Percentiles rank a stretch among this genome's conserved stretches.
phyloP scores from a whole-genome alignment of 1,284 basidiomycete genomes.

The Vanrija sp. region DNA sequence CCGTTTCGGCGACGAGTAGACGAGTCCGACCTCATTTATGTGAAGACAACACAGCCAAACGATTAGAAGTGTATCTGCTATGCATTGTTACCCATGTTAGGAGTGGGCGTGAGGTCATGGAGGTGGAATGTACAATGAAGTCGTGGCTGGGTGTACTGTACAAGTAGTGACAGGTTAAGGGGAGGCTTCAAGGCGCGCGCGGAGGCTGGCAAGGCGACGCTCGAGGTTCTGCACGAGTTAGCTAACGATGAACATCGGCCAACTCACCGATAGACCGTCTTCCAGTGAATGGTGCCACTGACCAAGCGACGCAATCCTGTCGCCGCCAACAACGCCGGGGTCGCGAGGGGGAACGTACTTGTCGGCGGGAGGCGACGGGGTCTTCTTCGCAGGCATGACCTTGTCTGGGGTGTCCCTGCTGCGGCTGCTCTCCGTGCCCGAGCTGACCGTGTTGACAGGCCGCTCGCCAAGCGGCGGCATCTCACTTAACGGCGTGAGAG shows the following conservation, averaged over 20 bases:
- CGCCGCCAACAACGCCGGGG: background rate
- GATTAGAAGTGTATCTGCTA: constrained; percentile 1
- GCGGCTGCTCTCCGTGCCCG: too few species aligned
- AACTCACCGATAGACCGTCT: constrained; percentile 7
- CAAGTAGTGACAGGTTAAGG: background rate
- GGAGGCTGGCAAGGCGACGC: constrained; percentile 6
- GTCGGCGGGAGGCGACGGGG: too few species aligned
- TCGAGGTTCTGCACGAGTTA: constrained; percentile 5
- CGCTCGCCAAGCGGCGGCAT: too few species aligned
- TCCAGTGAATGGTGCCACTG: constrained; percentile 15
- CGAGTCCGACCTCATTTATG: background rate
- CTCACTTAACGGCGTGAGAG: too few species aligned
- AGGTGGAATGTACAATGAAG: background rate
- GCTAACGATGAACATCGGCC: background rate
- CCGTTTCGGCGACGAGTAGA: constrained; percentile 44
- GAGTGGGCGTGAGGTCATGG: background rate
- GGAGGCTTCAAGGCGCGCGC: background rate
- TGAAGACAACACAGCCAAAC: background rate
- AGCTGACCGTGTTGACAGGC: too few species aligned
- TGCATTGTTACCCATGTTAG: constrained; percentile 12
- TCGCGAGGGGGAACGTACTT: background rate
- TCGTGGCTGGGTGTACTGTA: background rate
- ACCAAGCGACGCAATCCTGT: background rate
- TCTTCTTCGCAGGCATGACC: too few species aligned
- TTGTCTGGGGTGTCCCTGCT: too few species aligned